Evolutionary conservation across 306 rosid genomes (phyloP).

Genomic region (Cyclanthera cordifolia): DNA sequence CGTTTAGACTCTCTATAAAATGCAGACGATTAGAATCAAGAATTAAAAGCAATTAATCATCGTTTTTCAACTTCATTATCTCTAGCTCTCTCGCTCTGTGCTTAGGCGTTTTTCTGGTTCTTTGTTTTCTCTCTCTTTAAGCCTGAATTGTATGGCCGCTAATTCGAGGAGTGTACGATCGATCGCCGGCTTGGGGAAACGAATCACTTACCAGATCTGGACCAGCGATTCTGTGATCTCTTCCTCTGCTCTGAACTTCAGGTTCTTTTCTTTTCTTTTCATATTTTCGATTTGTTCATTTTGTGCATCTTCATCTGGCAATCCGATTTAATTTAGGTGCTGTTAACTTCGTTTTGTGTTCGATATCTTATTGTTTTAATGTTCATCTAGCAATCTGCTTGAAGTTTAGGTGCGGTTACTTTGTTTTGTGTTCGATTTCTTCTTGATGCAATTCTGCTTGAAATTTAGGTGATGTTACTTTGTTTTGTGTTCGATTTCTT

Average conservation of each 20-base stretch:
- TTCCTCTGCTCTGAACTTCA: slow-evolving; percentile 24
- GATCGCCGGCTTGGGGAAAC: slow-evolving; percentile 63
- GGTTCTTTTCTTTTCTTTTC: slow-evolving; percentile 17
- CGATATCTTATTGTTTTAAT: no score
- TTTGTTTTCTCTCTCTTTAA: background rate
- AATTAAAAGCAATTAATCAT: background rate
- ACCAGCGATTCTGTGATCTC: slow-evolving; percentile 18
- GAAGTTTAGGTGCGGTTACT: no score
- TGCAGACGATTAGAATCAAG: background rate
- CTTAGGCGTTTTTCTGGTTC: no score
- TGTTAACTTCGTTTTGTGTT: no score
- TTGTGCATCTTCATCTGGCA: background rate
- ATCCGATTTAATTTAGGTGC: no score
- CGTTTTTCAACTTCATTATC: background rate
- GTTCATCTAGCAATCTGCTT: background rate
- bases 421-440: no score
- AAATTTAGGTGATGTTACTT: no score
- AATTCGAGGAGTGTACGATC: slow-evolving; percentile 57
- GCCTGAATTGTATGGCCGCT: slow-evolving; percentile 82
- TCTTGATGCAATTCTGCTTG: no score
- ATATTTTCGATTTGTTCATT: background rate
- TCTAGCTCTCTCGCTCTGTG: background rate
- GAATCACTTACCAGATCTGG: slow-evolving; percentile 53
- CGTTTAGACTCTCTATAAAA: slow-evolving; percentile 6
- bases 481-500: background rate